Evolutionary conservation across 2,329 filamentous ascomycete genomes (phyloP).

Genomic region (Myriosclerotinia duriaeana): DNA sequence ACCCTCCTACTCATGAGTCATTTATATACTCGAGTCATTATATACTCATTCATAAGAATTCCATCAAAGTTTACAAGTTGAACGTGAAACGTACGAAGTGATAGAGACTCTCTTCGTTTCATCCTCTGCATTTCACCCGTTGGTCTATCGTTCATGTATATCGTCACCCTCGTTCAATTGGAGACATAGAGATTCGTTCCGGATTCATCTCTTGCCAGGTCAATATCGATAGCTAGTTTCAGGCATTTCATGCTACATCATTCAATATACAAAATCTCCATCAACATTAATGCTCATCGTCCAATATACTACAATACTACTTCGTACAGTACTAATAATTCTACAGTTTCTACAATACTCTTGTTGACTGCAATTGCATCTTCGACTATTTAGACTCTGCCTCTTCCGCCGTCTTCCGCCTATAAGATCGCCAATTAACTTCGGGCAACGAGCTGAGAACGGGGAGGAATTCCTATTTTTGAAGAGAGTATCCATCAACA

Average conservation of each 20-base stretch:
- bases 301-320: not conserved
- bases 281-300: not conserved
- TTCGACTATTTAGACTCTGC: not conserved
- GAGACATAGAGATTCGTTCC: not conserved
- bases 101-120: not conserved
- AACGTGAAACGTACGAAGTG: not conserved
- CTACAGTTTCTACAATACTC: not conserved
- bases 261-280: not conserved
- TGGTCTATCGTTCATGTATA: not conserved
- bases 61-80: not conserved
- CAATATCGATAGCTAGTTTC: not conserved
- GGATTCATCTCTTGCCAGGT: not conserved
- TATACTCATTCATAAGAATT: not conserved
- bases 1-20: too few relatives aligned
- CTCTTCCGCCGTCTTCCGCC: not conserved
- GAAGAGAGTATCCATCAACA: not conserved
- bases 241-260: not conserved
- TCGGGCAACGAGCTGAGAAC: not conserved
- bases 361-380: not conserved
- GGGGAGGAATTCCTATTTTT: not conserved
- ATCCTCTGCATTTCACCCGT: not conserved
- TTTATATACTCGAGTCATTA: too few relatives aligned
- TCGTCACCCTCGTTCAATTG: not conserved
- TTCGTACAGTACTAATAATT: not conserved
- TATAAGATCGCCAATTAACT: not conserved